A percentile compares a stretch with the other conserved stretches of the same genome.
These are phyloP conservation scores for Berkeleyomyces basicola DNA, from an alignment of 2,329 filamentous ascomycete species.

Conservation along the genomic window DNA sequence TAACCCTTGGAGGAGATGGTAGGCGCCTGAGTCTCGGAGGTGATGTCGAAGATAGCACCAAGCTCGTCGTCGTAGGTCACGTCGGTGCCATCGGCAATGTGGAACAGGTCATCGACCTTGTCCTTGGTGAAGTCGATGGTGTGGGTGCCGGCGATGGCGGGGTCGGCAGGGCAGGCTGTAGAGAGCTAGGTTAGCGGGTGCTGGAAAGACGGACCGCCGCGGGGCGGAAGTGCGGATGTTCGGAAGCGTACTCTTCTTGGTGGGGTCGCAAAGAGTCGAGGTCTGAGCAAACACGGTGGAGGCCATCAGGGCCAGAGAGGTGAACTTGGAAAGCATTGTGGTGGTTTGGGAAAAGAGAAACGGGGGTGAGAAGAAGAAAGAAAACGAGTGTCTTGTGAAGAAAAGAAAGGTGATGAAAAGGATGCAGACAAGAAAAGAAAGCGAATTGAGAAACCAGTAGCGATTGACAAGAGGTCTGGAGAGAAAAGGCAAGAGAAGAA, in stretches of 20 bases:
- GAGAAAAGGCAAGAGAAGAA: not conserved
- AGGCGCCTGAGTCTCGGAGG: constrained; percentile 45
- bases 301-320: constrained; percentile 31
- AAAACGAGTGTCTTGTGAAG: not conserved
- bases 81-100: constrained; percentile 28
- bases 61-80: constrained; percentile 29
- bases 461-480: not conserved
- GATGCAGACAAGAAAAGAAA: not conserved
- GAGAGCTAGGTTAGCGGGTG: not conserved
- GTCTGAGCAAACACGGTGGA: constrained; percentile 39
- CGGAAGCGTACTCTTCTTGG: constrained; percentile 29
- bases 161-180: constrained; percentile 51
- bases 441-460: not conserved
- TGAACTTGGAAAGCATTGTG: constrained; percentile 24
- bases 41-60: constrained; percentile 50
- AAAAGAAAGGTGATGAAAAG: not conserved
- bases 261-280: constrained; percentile 37
- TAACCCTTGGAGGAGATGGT: constrained; percentile 69
- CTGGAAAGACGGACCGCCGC: not conserved
- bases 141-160: constrained; percentile 51
- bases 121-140: constrained; percentile 65
- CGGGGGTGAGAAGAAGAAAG: not conserved
- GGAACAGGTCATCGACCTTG: constrained; percentile 37
- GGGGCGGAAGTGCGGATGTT: not conserved
- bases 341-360: not conserved